phyloP scores from a whole-genome alignment of 2,329 filamentous ascomycete species.

The Neospermospora avenae region DNA sequence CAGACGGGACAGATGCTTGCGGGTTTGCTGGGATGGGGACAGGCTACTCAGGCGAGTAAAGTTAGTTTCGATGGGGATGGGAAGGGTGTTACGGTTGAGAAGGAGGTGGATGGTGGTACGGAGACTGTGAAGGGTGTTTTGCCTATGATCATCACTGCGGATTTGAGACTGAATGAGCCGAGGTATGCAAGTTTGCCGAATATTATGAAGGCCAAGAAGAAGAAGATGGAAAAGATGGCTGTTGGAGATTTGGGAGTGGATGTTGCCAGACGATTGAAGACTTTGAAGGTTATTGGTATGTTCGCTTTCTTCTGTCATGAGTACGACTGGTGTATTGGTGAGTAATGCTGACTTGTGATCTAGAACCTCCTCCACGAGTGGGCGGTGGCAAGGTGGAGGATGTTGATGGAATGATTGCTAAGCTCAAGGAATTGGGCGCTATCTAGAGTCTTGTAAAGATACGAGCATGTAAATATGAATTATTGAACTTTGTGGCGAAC shows the following conservation, averaged over 20 bases:
- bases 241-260: constrained; percentile 79
- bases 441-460: constrained; percentile 23
- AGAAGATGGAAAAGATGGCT: constrained; percentile 91
- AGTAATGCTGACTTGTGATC: constrained; percentile 17
- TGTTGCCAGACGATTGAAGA: constrained; percentile 74
- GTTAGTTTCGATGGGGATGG: constrained; percentile 69
- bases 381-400: constrained; percentile 97
- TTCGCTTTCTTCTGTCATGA: constrained; percentile 24
- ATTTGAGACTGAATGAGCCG: constrained; percentile 91
- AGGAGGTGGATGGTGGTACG: constrained; percentile 92
- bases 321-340: neutral
- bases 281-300: constrained; percentile 80
- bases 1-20: constrained; percentile 99
- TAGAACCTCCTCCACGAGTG: constrained; percentile 81
- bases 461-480: constrained; percentile 3
- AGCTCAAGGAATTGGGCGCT: constrained; percentile 94
- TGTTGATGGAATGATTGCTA: constrained; percentile 89
- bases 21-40: constrained; percentile 84
- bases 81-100: constrained; percentile 71
- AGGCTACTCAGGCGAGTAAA: constrained; percentile 90
- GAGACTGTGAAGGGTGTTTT: constrained; percentile 84
- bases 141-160: constrained; percentile 92
- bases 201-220: constrained; percentile 99
- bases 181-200: constrained; percentile 93
- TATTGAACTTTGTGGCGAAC: neutral